A percentile compares a stretch with the other conserved stretches of the same genome.
These are phyloP conservation scores for Scutellaria minor DNA, from an alignment of 257 asterid genomes.

Conservation along the genomic window DNA sequence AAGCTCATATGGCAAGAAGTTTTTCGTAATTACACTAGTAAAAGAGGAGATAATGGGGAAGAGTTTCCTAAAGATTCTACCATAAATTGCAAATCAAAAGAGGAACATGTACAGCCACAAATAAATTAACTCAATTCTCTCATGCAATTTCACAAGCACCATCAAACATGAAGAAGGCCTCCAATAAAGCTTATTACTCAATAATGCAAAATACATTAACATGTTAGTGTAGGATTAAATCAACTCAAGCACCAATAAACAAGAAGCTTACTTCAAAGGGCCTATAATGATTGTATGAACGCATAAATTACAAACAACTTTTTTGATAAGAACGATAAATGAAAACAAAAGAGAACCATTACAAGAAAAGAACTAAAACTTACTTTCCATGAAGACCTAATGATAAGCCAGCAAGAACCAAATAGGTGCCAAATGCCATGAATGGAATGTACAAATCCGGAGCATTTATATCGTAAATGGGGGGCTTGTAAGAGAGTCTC, in stretches of 20 bases:
- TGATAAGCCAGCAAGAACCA: slow-evolving; percentile 62
- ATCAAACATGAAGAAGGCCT: background rate
- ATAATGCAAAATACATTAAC: background rate
- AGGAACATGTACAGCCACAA: background rate
- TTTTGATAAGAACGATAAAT: background rate
- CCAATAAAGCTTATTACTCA: background rate
- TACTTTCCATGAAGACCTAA: slow-evolving; percentile 64
- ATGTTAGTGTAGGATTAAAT: background rate
- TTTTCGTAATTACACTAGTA: background rate
- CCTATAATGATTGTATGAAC: background rate
- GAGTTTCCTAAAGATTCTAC: background rate
- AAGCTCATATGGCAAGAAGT: background rate
- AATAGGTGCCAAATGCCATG: slow-evolving; percentile 65
- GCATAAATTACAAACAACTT: background rate
- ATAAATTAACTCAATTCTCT: slow-evolving; percentile 2
- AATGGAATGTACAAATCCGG: slow-evolving; percentile 65
- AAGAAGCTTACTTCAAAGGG: background rate
- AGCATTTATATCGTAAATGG: slow-evolving; percentile 66
- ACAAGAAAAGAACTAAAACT: slow-evolving; percentile 26
- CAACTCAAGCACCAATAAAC: background rate
- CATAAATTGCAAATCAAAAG: background rate
- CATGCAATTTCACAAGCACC: background rate
- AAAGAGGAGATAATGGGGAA: background rate
- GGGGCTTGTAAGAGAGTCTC: slow-evolving; percentile 66
- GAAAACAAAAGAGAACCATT: background rate